Evolutionary conservation across 495 filamentous ascomycete species (phyloP), one percentile per base, ranked within the genome.

Genomic region (Talaromyces liani): DNA sequence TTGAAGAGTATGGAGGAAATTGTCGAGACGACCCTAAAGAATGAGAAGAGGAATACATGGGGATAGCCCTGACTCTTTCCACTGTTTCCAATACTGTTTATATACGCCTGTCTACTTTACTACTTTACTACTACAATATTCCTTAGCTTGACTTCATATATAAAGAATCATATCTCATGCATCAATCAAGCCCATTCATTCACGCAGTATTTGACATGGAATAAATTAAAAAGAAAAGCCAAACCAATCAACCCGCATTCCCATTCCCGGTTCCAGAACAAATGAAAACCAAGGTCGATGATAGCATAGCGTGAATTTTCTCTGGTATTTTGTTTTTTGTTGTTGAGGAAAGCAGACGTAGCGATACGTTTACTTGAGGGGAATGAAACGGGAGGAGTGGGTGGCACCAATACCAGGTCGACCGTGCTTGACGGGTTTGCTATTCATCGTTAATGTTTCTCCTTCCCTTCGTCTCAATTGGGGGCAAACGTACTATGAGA

Each of bases 371-470:
- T 96, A 97, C 86, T 97, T 98, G 74, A 98, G 87, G 80, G 93
- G 93, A 87, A 98, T 98, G 87, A 98, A 98, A 87, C 94, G 91
- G 79, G 95, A 98, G 85, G 93, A 97, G 88, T 98, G 94, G 69
- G 94, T 98, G 72, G 94, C 94, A 93, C 94, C 94, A 80, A 98
- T 98, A 96, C 94, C 94, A 73, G 94, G 94, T 81, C 94, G 84
- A 87, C 94, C 94, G 88, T 98, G 94, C 91, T 98, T 98, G 85
- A 98, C 94, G 70, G 94, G 94, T 83, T 94, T 95, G 89, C 92
- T 97, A 73, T 75, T 24, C 12, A 60, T 41, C n/a, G 34, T 34
- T 64, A 65, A 64, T 58, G 70, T 65, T 79, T 20, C n/a, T 59
- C 16, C 27, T 27, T 27, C 27, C 27, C 27, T n/a, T n/a, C n/a